Conservation (phyloP, 345 rosid species). For the Theobroma cacao region DNA sequence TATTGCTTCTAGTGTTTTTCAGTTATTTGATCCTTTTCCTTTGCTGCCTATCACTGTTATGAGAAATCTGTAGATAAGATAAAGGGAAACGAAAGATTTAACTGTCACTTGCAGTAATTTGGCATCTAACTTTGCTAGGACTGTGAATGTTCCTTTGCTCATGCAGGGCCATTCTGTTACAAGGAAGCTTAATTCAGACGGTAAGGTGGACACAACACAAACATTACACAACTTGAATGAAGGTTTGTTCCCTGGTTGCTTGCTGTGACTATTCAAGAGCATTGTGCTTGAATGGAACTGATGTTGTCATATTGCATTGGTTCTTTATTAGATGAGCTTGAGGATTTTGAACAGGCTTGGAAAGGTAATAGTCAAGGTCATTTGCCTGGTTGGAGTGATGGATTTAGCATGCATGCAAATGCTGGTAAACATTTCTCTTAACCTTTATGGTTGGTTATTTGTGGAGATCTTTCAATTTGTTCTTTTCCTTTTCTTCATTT, state of each 20-base stretch:
- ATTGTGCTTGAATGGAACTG: neutral
- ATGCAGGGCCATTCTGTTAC: slow-evolving; percentile 75
- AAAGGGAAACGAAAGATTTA: neutral
- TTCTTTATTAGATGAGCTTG: slow-evolving; percentile 49
- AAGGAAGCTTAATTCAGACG: slow-evolving; percentile 67
- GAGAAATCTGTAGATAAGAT: neutral
- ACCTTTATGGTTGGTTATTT: neutral
- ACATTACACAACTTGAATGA: slow-evolving; percentile 70
- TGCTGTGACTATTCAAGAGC: neutral
- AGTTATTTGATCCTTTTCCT: neutral
- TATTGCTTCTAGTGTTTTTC: neutral
- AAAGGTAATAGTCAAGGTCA: slow-evolving; percentile 38
- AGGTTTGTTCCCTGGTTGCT: slow-evolving; percentile 38
- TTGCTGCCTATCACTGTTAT: slow-evolving; percentile 2
- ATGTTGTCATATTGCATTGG: neutral
- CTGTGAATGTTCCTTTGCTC: slow-evolving; percentile 12
- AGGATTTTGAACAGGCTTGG: slow-evolving; percentile 67
- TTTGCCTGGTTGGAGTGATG: slow-evolving; percentile 29
- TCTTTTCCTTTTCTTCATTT: neutral
- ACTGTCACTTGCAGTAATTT: neutral
- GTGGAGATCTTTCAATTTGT: neutral
- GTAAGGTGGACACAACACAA: slow-evolving; percentile 75
- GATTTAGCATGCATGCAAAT: slow-evolving; percentile 16
- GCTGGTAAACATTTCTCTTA: slow-evolving; percentile 30
- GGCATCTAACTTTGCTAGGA: neutral